Base-by-base conservation (phyloP, 495 filamentous ascomycete species). In the Neurospora sp. region DNA sequence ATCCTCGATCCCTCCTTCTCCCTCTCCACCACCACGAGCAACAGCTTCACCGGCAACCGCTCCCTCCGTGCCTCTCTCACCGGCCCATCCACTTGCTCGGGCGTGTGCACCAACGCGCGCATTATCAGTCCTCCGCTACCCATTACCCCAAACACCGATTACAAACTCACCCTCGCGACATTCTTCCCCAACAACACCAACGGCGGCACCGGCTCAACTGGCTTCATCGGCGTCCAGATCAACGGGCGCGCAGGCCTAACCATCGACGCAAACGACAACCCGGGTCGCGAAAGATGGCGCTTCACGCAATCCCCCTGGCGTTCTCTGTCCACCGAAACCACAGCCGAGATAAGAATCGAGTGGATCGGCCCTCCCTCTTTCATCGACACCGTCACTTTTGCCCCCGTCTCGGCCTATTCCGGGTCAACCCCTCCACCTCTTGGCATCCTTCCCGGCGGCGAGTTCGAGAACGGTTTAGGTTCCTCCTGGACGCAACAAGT, bases 1-100 rank as follows among this genome's bases (percentile, higher is more conserved):
- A 70, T 74, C 8, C 72, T 73, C n/a, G 76, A 78, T 42, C 22
- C 69, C 3, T 53, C 68, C 39, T 68, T 70, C 20, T 69, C 53
- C 5, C 38, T 70, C 69, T 70, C 68, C 69, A 59, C 70, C 31
- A 74, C 72, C 10, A 70, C 42, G 0, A 9, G 3, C 41, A 72
- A 72, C 31, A 39, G 68, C 8, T 71, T 74, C 68, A 45, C 69
- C 35, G 53, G 65, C 12, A 7, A 8, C 27, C 53, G 53, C 14
- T 31, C 20, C 7, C 53, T 65, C 27, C 53, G 22, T 0, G 53
- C 53, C 1, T 31, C 53, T 4, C 14, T 65, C 5, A 65, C 53
- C 12, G 53, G 53, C 22, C 14, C 27, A 16, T 65, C 53, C 12
- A 65, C 53, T 18, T 65, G 53, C 53, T 65, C 53, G 0, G 53